These are phyloP conservation scores for Nakazawaea laoshanensis DNA, from an alignment of 805 yeast genomes.

Conservation along the genomic window DNA sequence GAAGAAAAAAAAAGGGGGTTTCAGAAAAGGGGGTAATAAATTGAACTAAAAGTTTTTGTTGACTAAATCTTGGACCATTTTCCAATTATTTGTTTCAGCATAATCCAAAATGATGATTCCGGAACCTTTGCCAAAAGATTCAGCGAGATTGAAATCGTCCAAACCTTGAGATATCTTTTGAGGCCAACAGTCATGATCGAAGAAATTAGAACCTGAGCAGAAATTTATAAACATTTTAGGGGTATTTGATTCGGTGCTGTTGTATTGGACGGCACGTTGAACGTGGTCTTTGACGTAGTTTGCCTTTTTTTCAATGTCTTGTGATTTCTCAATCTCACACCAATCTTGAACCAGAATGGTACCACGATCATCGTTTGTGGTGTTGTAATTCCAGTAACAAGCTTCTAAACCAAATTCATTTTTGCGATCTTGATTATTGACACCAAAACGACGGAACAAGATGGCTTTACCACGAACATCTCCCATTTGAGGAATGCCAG, in stretches of 20 bases:
- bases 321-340: slow-evolving; percentile 48
- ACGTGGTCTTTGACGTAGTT: slow-evolving; percentile 48
- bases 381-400: slow-evolving; percentile 56
- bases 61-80: slow-evolving; percentile 38
- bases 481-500: slow-evolving; percentile 47
- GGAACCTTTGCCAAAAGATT: slow-evolving; percentile 42
- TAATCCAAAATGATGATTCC: slow-evolving; percentile 68
- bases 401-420: slow-evolving; percentile 58
- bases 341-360: slow-evolving; percentile 61
- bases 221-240: slow-evolving; percentile 62
- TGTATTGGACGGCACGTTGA: slow-evolving; percentile 42
- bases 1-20: too few species aligned
- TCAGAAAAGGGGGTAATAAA: too few species aligned
- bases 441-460: slow-evolving; percentile 67
- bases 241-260: slow-evolving; percentile 28
- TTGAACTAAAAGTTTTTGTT: slow-evolving; percentile 40
- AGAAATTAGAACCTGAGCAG: slow-evolving; percentile 67
- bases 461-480: slow-evolving; percentile 61
- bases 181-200: slow-evolving; percentile 71
- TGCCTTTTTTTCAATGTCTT: slow-evolving; percentile 49
- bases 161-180: slow-evolving; percentile 50
- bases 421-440: slow-evolving; percentile 30
- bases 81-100: slow-evolving; percentile 56
- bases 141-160: slow-evolving; percentile 31
- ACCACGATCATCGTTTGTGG: slow-evolving; percentile 59